A percentile compares a stretch with the other conserved stretches of the same genome.
phyloP scores from a whole-genome alignment of 2,329 filamentous ascomycete genomes.

The Allantophomopsis cytisporea region DNA sequence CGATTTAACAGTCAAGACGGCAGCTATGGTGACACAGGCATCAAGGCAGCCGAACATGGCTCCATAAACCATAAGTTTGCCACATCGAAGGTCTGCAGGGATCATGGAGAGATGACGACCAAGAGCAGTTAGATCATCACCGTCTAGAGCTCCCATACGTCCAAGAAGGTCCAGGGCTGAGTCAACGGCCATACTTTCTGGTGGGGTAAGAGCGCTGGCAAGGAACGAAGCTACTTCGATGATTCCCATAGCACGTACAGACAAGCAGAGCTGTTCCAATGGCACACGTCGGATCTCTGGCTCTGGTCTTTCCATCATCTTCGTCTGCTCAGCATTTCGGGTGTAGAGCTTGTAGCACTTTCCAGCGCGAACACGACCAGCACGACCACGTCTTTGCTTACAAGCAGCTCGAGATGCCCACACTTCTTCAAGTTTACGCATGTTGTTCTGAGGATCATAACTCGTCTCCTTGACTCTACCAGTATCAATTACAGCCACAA shows the following conservation, averaged over 20 bases:
- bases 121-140: constrained; percentile 76
- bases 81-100: constrained; percentile 81
- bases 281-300: constrained; percentile 90
- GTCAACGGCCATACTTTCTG: constrained; percentile 72
- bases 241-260: constrained; percentile 90
- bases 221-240: constrained; percentile 71
- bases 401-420: constrained; percentile 92
- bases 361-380: constrained; percentile 82
- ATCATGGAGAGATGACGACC: constrained; percentile 92
- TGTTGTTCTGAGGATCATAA: constrained; percentile 83
- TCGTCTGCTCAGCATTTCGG: constrained; percentile 59
- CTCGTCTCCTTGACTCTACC: constrained; percentile 94
- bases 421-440: constrained; percentile 85
- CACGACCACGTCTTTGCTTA: constrained; percentile 86
- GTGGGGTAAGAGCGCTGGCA: constrained; percentile 76
- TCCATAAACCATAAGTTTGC: constrained; percentile 91
- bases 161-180: constrained; percentile 67
- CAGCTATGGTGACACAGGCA: constrained; percentile 75
- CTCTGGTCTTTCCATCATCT: constrained; percentile 80
- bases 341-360: constrained; percentile 95
- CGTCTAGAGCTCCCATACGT: constrained; percentile 80
- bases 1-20: constrained; percentile 78
- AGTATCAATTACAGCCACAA: constrained; percentile 90
- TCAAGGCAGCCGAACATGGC: constrained; percentile 88
- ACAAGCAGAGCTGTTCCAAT: constrained; percentile 85